Evolutionary conservation across 2,329 filamentous ascomycete genomes (phyloP).

Genomic region (Scedosporium apiospermum): DNA sequence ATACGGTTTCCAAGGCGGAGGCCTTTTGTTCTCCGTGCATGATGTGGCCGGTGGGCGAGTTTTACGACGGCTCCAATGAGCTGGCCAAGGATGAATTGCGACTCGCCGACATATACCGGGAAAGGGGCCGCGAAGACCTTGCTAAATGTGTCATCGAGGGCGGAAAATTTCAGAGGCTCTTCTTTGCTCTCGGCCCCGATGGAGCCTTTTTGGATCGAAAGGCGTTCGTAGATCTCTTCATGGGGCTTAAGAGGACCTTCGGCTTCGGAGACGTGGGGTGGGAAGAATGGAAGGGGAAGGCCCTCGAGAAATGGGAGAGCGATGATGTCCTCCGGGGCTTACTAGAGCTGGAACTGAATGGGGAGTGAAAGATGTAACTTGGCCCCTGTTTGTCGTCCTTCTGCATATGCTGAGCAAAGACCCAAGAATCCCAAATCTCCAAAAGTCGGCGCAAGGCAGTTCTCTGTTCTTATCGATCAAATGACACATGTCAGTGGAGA

Average conservation of each 20-base stretch:
- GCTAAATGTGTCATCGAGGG: conserved; percentile 11
- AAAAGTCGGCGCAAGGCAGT: no score
- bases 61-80: conserved; percentile 21
- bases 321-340: neutral
- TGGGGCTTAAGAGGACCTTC: neutral
- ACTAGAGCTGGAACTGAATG: neutral
- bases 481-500: no score
- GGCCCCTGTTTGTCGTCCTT: no score
- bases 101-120: conserved; percentile 14
- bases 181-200: neutral
- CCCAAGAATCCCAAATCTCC: no score
- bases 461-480: no score
- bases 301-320: neutral
- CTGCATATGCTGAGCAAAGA: no score
- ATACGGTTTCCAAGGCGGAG: conserved; percentile 15
- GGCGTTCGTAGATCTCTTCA: neutral
- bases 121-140: conserved; percentile 15
- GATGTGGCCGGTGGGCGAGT: conserved; percentile 22
- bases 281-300: neutral
- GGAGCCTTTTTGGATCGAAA: neutral
- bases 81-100: conserved; percentile 14
- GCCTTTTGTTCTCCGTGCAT: conserved; percentile 24
- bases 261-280: neutral
- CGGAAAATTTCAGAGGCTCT: conserved; percentile 13
- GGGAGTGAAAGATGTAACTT: no score